Evolutionary conservation across 139 green algal species (phyloP), one percentile per base, ranked within the genome.

Genomic region (Volvox reticuliferus): DNA sequence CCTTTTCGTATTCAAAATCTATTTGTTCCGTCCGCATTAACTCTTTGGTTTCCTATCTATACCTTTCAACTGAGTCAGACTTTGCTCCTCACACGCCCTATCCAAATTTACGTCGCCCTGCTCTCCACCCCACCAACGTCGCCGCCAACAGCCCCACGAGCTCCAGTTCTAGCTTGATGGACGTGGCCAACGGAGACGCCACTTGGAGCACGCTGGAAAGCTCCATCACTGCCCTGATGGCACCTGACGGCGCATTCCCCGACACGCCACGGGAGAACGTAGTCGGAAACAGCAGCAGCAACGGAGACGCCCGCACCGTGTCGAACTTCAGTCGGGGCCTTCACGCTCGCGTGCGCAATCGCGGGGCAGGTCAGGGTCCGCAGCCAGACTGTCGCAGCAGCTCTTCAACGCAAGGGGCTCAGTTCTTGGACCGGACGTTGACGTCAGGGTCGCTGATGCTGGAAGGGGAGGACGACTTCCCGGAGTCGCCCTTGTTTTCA

Each of bases 381-480:
- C n/a, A 24, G 65, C 0, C 79, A 16, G 79, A 67, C 26, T 24
- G 14, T 18, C 44, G 79, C 50, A 24, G 50, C 79, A 21, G 14
- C 21, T 35, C 44, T 18, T 33, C 17, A 18, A 44, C 37, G 55
- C 44, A 37, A 50, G 14, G 9, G 55, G 16, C 28, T 13, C 65
- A 24, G 6, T 73, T 28, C 21, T 73, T 79, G 82, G 82, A 79
- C 14, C 63, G 82, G 33, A 22, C 18, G 19, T 62, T 33, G 12
- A 76, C 81, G 50, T 65, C 55, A 9, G 55, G n/a, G 9, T 87
- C 81, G 5, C 9, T 61, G 61, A 24, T 18, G 0, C 36, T 76
- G 30, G 65, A 79, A 13, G 33, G 36, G 33, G 83, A 89, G 67
- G 83, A 89, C 28, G 67, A 89, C 19, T 89, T 81, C 68, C 83